Evolutionary conservation across 495 filamentous ascomycete species (phyloP).

Genomic region (Trichoderma reesei): DNA sequence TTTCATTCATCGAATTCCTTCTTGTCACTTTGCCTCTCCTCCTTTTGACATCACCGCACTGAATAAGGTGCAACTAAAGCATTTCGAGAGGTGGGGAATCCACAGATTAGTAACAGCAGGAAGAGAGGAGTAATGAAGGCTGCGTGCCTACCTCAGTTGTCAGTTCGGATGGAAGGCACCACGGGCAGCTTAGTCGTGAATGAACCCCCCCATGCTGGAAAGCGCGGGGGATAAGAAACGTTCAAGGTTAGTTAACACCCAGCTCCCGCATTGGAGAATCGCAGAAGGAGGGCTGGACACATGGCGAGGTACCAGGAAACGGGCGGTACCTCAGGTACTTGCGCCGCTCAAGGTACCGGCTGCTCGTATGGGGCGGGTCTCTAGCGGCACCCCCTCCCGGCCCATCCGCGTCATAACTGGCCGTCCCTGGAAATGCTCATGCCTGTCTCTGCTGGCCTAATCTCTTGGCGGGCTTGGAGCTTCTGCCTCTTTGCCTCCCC

Average conservation of each 20-base stretch:
- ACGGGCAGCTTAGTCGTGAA: not conserved
- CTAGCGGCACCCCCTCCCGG: not conserved
- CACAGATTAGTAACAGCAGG: not conserved
- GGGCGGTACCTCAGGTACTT: not conserved
- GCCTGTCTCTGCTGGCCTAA: too few species aligned
- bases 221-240: constrained; percentile 4
- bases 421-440: not conserved
- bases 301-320: not conserved
- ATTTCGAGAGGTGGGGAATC: too few species aligned
- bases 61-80: too few species aligned
- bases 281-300: not conserved
- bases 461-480: not conserved
- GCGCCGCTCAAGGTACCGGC: not conserved
- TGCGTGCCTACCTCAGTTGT: not conserved
- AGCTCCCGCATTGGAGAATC: not conserved
- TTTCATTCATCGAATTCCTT: not conserved
- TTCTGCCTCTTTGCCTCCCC: not conserved
- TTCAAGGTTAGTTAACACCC: not conserved
- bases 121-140: not conserved
- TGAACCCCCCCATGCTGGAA: not conserved
- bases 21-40: too few species aligned
- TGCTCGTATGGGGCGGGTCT: not conserved
- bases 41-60: too few species aligned
- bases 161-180: not conserved
- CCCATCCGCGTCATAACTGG: not conserved